These are phyloP conservation scores for Tetracladium marchalianum DNA, from an alignment of 495 filamentous ascomycete genomes.

Conservation along the genomic window DNA sequence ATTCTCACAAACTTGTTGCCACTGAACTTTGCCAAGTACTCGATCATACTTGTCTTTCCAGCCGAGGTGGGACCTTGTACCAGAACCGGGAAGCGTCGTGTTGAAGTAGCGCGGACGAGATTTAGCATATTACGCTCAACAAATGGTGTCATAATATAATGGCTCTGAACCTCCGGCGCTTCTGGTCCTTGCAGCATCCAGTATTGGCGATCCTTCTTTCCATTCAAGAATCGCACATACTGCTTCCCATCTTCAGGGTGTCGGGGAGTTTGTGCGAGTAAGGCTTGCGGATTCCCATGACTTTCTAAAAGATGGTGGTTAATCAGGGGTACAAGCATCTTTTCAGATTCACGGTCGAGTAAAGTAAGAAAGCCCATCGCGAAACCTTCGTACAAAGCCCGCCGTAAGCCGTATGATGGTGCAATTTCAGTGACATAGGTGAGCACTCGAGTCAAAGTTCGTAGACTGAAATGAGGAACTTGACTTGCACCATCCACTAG, in stretches of 20 bases:
- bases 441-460: constrained; percentile 85
- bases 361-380: constrained; percentile 96
- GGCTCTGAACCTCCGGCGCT: constrained; percentile 56
- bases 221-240: constrained; percentile 69
- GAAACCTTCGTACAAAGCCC: constrained; percentile 89
- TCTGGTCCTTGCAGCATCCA: constrained; percentile 75
- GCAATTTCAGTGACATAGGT: constrained; percentile 78
- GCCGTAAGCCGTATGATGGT: constrained; percentile 74
- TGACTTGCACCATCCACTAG: constrained; percentile 91
- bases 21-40: constrained; percentile 89
- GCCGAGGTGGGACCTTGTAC: constrained; percentile 94
- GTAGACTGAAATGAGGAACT: constrained; percentile 88
- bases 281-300: constrained; percentile 51
- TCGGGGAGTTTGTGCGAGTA: constrained; percentile 64
- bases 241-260: constrained; percentile 62
- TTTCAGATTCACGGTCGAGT: constrained; percentile 67
- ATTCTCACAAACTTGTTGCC: constrained; percentile 96
- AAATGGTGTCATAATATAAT: constrained; percentile 96
- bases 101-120: constrained; percentile 83
- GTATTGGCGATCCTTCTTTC: constrained; percentile 60
- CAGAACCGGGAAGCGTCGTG: constrained; percentile 84
- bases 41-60: constrained; percentile 98
- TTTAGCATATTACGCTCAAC: constrained; percentile 91
- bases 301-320: constrained; percentile 67
- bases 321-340: constrained; percentile 67